These are phyloP conservation scores for Globisporangium camurandrum DNA, from an alignment of 352 stramenopile genomes.

Conservation along the genomic window DNA sequence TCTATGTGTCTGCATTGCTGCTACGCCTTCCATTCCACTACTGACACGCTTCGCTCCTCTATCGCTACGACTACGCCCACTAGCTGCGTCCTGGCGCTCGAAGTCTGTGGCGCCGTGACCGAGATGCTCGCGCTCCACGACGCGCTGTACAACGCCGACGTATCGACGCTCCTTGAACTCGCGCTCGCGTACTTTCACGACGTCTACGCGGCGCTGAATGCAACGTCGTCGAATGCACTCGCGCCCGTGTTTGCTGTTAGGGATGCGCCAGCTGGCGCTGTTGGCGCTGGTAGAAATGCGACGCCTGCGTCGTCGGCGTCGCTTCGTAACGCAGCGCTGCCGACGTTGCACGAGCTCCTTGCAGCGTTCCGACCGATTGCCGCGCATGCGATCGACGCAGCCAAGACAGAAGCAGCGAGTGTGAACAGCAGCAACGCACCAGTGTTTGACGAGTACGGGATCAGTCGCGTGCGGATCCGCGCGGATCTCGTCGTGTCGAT, in stretches of 20 bases:
- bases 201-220: constrained; percentile 20
- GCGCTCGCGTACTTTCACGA: constrained; percentile 27
- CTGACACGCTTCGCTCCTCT: no score
- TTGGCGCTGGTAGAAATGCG: no score
- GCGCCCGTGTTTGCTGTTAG: constrained; percentile 4
- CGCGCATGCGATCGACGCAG: neutral
- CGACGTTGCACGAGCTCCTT: constrained; percentile 5
- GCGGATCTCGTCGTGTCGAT: constrained; percentile 49
- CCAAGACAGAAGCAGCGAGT: constrained; percentile 7
- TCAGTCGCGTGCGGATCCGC: constrained; percentile 30
- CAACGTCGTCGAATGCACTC: constrained; percentile 6
- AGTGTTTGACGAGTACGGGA: constrained; percentile 36
- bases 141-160: neutral
- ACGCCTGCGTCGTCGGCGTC: no score
- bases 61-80: no score
- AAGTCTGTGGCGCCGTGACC: constrained; percentile 52
- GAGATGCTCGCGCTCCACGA: constrained; percentile 24
- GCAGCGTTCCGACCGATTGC: constrained; percentile 6
- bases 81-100: constrained; percentile 63
- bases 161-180: constrained; percentile 11
- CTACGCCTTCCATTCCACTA: no score
- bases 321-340: neutral
- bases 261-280: no score
- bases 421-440: neutral
- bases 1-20: no score